Evolutionary conservation across 164 flowering plant genomes (phyloP).

Genomic region (Annona squamosa): DNA sequence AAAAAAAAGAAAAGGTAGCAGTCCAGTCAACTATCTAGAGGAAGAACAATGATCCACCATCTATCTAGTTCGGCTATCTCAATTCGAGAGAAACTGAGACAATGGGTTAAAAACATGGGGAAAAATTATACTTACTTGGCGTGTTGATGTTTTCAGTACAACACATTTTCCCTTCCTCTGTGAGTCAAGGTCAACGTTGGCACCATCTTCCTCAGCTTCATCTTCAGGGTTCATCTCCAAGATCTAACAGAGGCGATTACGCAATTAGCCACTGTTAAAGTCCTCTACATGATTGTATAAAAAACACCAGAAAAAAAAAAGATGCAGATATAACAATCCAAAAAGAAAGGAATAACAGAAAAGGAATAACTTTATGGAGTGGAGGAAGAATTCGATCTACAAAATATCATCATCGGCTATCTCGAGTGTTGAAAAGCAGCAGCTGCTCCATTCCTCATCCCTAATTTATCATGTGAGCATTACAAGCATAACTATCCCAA

Average conservation of each 20-base stretch:
- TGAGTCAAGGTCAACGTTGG: constrained; percentile 91
- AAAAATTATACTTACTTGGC: constrained; percentile 44
- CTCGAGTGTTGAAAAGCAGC: no score
- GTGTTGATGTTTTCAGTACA: constrained; percentile 86
- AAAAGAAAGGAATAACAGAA: not conserved
- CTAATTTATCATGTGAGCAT: no score
- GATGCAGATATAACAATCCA: not conserved
- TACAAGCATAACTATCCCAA: no score
- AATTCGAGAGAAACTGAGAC: not conserved
- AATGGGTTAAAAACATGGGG: not conserved
- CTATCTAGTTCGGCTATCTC: not conserved
- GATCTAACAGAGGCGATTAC: constrained; percentile 31
- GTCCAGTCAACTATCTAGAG: not conserved
- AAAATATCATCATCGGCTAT: no score
- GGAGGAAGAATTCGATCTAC: no score
- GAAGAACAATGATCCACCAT: not conserved
- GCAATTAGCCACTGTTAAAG: not conserved
- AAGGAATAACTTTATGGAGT: not conserved
- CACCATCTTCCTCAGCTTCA: constrained; percentile 96
- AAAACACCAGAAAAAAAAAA: not conserved
- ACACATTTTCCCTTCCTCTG: constrained; percentile 97
- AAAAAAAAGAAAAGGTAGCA: not conserved
- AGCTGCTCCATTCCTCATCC: no score
- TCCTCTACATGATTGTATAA: not conserved
- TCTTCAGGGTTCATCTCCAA: constrained; percentile 98